Evolutionary conservation across 2,329 filamentous ascomycete genomes (phyloP), one percentile per base, ranked within the genome.

Genomic region (Pseudogymnoascus sp.): DNA sequence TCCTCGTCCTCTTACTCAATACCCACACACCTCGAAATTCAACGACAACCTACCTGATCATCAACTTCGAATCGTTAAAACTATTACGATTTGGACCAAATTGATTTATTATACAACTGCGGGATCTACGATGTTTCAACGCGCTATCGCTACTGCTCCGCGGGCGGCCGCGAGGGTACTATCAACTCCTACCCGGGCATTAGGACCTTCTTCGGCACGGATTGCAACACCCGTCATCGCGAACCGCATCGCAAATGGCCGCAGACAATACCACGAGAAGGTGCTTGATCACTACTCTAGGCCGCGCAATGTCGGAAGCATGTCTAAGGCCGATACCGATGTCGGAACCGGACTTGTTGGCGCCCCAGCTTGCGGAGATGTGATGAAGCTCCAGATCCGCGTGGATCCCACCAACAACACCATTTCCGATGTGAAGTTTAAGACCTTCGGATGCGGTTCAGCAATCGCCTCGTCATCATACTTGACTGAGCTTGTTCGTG

Each of bases 391-490:
- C 35, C 90, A 95, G 79, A 96, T 96, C 76, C 87, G 90, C 63
- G 92, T 97, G 70, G 92, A 97, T 77, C 89, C 90, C 66, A 82
- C 88, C 69, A 90, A 86, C 71, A 90, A 94, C 74, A 93, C 86
- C 68, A 97, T 97, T 73, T 87, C 86, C 69, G 93, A 97, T 70
- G 92, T 96, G 74, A 94, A 95, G 78, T 97, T 97, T 84, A 97
- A 97, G 86, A 97, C 92, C 0, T 97, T 97, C 73, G 92, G 92
- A 59, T 97, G 92, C 74, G 92, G 92, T 61, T 92, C 87, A 31
- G 94, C 94, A 66, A 99, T 99, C 76, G 94, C 94, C 44, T 93
- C 89, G 66, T 95, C 89, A 63, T 94, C 89, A 72, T 99, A 99
- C 74, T 78, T 99, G 70, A 99, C 94, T 7, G 92, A 96, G 77